Percentiles rank a stretch among this genome's conserved stretches.
Conservation (phyloP, 2,329 filamentous ascomycete species). For the Leptoxyphium fumago region DNA sequence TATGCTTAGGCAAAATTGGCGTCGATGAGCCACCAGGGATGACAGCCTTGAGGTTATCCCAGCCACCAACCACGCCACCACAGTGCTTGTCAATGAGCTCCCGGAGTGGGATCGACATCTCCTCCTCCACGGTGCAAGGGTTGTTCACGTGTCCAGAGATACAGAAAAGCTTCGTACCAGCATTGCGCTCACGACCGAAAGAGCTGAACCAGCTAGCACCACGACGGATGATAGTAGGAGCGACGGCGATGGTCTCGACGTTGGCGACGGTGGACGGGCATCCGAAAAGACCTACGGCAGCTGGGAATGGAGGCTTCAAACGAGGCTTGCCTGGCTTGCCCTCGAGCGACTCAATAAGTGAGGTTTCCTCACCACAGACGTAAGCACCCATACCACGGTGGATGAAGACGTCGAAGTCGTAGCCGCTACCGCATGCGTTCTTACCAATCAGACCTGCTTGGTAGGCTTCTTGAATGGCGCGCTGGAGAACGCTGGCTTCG, state of each 20-base stretch:
- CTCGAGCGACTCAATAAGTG: conserved; percentile 92
- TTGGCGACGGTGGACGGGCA: conserved; percentile 97
- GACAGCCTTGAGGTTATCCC: conserved; percentile 91
- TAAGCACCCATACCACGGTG: conserved; percentile 97
- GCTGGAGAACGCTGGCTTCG: conserved; percentile 84
- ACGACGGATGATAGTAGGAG: conserved; percentile 87
- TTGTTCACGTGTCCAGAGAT: conserved; percentile 99
- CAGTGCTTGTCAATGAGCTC: conserved; percentile 98
- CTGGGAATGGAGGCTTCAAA: conserved; percentile 96
- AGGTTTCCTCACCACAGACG: conserved; percentile 96
- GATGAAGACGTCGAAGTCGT: conserved; percentile 94
- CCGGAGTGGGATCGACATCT: conserved; percentile 93
- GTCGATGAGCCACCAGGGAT: conserved; percentile 96
- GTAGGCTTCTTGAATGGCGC: conserved; percentile 96
- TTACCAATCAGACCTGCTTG: conserved; percentile 88
- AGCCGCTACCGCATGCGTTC: conserved; percentile 92
- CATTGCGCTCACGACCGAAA: conserved; percentile 91
- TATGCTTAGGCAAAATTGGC: conserved; percentile 74
- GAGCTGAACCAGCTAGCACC: conserved; percentile 84
- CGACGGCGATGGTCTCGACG: conserved; percentile 91
- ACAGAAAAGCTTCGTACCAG: conserved; percentile 95
- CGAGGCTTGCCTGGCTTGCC: conserved; percentile 98
- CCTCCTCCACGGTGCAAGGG: conserved; percentile 93
- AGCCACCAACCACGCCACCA: conserved; percentile 87
- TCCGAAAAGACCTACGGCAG: conserved; percentile 91